Evolutionary conservation across 768 basidiomycete genomes (phyloP).

Genomic region (Boletus tylopilopsis): DNA sequence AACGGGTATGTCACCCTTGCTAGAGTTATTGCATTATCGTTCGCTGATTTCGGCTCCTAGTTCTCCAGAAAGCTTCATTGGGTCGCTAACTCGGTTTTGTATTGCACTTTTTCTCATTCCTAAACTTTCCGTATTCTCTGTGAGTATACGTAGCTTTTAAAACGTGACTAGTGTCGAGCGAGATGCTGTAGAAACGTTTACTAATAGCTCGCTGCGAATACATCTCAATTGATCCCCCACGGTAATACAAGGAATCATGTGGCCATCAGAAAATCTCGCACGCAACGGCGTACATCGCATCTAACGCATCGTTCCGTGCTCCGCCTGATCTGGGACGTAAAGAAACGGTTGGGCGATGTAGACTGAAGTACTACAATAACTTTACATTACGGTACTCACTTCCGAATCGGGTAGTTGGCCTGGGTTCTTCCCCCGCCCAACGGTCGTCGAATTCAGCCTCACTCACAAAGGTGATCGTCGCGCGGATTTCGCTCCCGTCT

Average conservation of each 20-base stretch:
- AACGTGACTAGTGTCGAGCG: background rate
- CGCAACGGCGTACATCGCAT: too few species aligned
- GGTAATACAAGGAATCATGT: too few species aligned
- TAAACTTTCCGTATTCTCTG: conserved; percentile 6
- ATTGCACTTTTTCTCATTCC: conserved; percentile 5
- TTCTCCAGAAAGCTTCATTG: conserved; percentile 13
- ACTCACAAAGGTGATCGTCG: conserved; percentile 27
- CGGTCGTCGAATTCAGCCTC: conserved; percentile 14
- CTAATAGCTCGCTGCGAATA: conserved; percentile 3
- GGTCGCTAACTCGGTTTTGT: conserved; percentile 13
- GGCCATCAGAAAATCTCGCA: too few species aligned
- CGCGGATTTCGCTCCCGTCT: conserved; percentile 22
- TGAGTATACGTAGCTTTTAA: conserved; percentile 9
- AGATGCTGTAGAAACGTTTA: conserved; percentile 1
- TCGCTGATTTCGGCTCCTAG: conserved; percentile 12
- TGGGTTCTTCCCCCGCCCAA: conserved; percentile 14
- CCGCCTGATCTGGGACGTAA: background rate
- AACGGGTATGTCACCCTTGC: conserved; percentile 45
- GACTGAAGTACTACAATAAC: background rate
- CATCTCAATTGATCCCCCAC: background rate
- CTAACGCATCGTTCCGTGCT: too few species aligned
- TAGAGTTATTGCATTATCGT: background rate
- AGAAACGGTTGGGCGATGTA: background rate
- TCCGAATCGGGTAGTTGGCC: conserved; percentile 27
- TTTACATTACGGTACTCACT: conserved; percentile 2